Conservation (phyloP, 345 rosid genomes). For the Turnera subulata region DNA sequence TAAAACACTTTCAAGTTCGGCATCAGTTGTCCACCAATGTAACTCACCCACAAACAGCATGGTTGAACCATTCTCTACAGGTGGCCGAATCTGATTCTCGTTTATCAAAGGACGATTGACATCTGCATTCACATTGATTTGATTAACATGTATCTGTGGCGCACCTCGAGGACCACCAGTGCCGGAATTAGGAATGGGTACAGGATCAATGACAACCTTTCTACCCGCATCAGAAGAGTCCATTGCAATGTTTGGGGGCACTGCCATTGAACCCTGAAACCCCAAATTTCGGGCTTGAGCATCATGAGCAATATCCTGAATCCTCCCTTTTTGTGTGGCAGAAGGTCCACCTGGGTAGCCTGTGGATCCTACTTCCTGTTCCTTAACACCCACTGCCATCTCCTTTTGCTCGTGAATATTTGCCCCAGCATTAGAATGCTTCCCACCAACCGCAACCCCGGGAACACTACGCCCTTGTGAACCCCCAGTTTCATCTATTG, state of each 20-base stretch:
- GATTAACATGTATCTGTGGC: slow-evolving; percentile 50
- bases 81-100: slow-evolving; percentile 55
- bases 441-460: slow-evolving; percentile 43
- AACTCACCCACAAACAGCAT: slow-evolving; percentile 72
- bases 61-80: slow-evolving; percentile 67
- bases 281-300: slow-evolving; percentile 39
- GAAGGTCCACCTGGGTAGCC: slow-evolving; percentile 44
- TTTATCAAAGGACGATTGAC: slow-evolving; percentile 24
- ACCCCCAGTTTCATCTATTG: slow-evolving; percentile 32
- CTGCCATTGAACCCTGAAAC: slow-evolving; percentile 45
- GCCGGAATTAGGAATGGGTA: slow-evolving; percentile 42
- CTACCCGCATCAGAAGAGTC: slow-evolving; percentile 44
- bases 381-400: slow-evolving; percentile 28
- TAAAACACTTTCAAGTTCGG: slow-evolving; percentile 63
- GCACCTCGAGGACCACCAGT: slow-evolving; percentile 46
- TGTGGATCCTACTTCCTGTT: slow-evolving; percentile 44
- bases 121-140: slow-evolving; percentile 35
- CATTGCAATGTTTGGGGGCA: slow-evolving; percentile 30
- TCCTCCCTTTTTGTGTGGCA: slow-evolving; percentile 39
- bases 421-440: slow-evolving; percentile 35
- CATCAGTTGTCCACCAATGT: slow-evolving; percentile 95
- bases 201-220: slow-evolving; percentile 45
- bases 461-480: slow-evolving; percentile 37
- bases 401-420: slow-evolving; percentile 31
- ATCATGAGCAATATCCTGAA: slow-evolving; percentile 34